These are phyloP conservation scores for Arthrinium phaeospermum DNA, from an alignment of 2,329 filamentous ascomycete genomes.

Conservation along the genomic window DNA sequence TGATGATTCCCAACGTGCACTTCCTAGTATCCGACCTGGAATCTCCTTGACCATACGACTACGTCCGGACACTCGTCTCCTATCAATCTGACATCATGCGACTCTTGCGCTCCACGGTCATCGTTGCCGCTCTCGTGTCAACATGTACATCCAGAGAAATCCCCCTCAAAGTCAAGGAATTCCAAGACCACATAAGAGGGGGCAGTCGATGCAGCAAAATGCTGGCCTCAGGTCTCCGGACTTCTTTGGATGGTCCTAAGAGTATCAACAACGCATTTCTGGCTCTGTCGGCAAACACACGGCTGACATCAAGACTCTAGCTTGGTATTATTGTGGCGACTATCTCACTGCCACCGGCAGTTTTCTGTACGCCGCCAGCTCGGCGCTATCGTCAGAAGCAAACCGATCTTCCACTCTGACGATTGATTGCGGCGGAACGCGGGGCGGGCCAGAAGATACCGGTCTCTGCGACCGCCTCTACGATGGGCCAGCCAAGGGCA, in stretches of 20 bases:
- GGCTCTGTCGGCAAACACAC: neutral
- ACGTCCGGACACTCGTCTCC: neutral
- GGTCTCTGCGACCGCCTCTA: conserved; percentile 50
- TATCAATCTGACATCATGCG: neutral
- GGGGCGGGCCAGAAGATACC: conserved; percentile 44
- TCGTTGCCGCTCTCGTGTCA: neutral
- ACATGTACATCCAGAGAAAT: conserved; percentile 23
- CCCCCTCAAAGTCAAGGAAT: conserved; percentile 34
- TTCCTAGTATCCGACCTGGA: neutral
- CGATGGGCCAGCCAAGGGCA: conserved; percentile 40
- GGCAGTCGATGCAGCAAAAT: conserved; percentile 37
- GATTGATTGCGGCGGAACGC: conserved; percentile 62
- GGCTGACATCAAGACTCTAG: conserved; percentile 21
- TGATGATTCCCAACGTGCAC: neutral
- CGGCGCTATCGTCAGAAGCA: conserved; percentile 38
- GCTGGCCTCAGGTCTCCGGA: conserved; percentile 41
- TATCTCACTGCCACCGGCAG: conserved; percentile 39
- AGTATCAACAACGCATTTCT: conserved; percentile 25
- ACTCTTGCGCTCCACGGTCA: neutral
- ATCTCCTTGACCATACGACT: neutral
- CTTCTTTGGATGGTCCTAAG: conserved; percentile 35
- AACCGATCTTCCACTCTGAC: conserved; percentile 59
- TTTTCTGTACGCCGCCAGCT: conserved; percentile 45
- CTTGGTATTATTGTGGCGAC: conserved; percentile 51
- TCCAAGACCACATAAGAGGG: conserved; percentile 40